Conservation (phyloP, 116 monocot genomes). For the Iris pallida region DNA sequence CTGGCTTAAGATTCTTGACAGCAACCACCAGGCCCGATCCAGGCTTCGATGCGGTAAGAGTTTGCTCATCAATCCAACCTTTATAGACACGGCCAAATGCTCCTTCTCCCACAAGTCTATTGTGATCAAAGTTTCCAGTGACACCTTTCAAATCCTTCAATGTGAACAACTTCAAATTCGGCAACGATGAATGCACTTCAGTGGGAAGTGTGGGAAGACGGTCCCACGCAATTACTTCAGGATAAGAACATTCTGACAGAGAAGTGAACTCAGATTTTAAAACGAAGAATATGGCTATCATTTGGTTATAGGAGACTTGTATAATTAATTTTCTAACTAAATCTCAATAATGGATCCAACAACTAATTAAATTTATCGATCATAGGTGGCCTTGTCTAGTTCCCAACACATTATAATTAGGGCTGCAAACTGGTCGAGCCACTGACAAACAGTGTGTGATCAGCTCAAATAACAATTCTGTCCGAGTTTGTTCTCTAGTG, state of each 20-base stretch:
- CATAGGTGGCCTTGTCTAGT: too few species aligned
- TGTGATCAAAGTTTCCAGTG: conserved; percentile 32
- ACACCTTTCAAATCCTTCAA: conserved; percentile 29
- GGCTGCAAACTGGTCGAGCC: too few species aligned
- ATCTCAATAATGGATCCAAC: too few species aligned
- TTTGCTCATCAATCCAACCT: conserved; percentile 41
- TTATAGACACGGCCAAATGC: conserved; percentile 39
- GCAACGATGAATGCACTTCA: conserved; percentile 26
- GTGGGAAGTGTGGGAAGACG: conserved; percentile 13
- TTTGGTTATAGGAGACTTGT: too few species aligned
- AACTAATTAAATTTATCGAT: too few species aligned
- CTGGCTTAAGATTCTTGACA: conserved; percentile 37
- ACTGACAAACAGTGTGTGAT: too few species aligned
- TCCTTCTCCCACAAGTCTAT: conserved; percentile 41
- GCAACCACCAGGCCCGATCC: conserved; percentile 37
- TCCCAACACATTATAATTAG: too few species aligned
- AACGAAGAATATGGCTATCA: too few species aligned
- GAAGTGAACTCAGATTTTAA: too few species aligned
- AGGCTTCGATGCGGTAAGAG: conserved; percentile 30
- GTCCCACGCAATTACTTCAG: conserved; percentile 6
- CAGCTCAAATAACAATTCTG: too few species aligned
- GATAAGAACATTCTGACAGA: not conserved
- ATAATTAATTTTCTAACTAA: too few species aligned
- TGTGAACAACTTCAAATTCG: conserved; percentile 32
- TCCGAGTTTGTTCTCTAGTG: too few species aligned